Evolutionary conservation across 805 yeast genomes (phyloP), one percentile per base, ranked within the genome.

Genomic region (Kazachstania taianensis): DNA sequence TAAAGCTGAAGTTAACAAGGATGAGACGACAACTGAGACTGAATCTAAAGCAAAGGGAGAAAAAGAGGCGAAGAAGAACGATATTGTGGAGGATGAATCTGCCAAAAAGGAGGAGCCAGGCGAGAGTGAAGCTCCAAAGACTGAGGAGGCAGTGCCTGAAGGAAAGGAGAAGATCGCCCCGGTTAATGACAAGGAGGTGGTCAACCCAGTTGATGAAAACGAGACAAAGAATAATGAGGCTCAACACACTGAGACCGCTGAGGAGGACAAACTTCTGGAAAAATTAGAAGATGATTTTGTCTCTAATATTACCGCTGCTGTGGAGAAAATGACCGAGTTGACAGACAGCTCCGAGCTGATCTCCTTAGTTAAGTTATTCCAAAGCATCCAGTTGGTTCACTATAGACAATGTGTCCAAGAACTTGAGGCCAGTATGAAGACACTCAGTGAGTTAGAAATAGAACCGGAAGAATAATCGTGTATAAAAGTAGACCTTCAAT

Each of bases 271-370:
- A 29, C 59, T 70, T 30, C 55, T 74, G 15, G 81, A 73, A 36
- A 65, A 63, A 28, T 67, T 76, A 44, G 94, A 82, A 57, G 94
- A 82, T 53, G 89, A 80, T 42, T 71, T 82, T 44, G 92, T 82
- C 24, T 72, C 77, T 45, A 83, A 85, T 18, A 81, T 86, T 4
- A 79, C 81, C 39, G 63, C 69, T 19, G 92, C 94, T 0, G 92
- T 81, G n/a, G 72, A 74, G 47, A 74, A 76, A 36, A 81, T 82
- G 92, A 75, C 79, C 56, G 73, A 69, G 44, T 64, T 82, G 38
- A 73, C 82, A 45, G 73, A 70, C 42, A 84, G 87, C 17, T 66
- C 75, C 8, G 81, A 78, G 55, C 65, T 75, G 37, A 66, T 81
- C 32, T 68, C 71, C 40, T 61, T 82, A 46, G 63, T 82, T 44